phyloP scores from a whole-genome alignment of 441 rosid genomes.

The Francoa sonchifolia region DNA sequence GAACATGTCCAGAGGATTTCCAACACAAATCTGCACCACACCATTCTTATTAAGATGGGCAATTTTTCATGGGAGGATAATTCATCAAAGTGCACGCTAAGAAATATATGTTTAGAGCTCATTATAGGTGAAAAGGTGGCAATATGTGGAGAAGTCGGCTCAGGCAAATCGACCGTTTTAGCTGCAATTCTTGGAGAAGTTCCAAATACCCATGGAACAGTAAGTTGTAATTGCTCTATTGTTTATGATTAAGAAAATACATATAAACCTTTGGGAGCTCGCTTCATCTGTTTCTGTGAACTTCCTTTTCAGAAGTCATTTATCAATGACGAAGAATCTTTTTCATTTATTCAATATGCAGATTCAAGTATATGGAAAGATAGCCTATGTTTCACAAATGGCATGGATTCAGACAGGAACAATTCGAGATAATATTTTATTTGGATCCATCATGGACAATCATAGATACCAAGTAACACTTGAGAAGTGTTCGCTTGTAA shows the following conservation, averaged over 20 bases:
- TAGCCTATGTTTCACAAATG: slow-evolving; percentile 87
- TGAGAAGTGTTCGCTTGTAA: slow-evolving; percentile 69
- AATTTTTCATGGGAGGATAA: slow-evolving; percentile 76
- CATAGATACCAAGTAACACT: slow-evolving; percentile 64
- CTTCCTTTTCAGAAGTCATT: too few relatives aligned
- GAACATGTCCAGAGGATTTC: slow-evolving; percentile 28
- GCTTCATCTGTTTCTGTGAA: too few relatives aligned
- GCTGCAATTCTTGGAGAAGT: slow-evolving; percentile 91
- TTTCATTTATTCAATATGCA: slow-evolving; percentile 18
- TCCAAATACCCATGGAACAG: slow-evolving; percentile 55
- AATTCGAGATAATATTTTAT: slow-evolving; percentile 70
- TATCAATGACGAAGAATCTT: slow-evolving; percentile 1
- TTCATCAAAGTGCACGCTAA: slow-evolving; percentile 41
- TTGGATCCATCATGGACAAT: slow-evolving; percentile 61
- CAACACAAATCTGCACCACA: slow-evolving; percentile 15
- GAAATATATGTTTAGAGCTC: slow-evolving; percentile 46
- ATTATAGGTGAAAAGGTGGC: slow-evolving; percentile 67
- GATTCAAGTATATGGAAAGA: slow-evolving; percentile 66
- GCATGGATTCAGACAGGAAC: slow-evolving; percentile 97
- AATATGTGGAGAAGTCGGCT: slow-evolving; percentile 95
- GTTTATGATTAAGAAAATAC: too few relatives aligned
- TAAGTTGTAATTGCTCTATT: too few relatives aligned
- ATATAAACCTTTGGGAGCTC: too few relatives aligned
- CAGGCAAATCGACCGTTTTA: slow-evolving; percentile 84
- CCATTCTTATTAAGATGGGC: slow-evolving; percentile 41